A percentile compares a stretch with the other conserved stretches of the same genome.
Evolutionary conservation across 2,329 filamentous ascomycete species (phyloP).

Genomic region (Colletotrichum limetticola): DNA sequence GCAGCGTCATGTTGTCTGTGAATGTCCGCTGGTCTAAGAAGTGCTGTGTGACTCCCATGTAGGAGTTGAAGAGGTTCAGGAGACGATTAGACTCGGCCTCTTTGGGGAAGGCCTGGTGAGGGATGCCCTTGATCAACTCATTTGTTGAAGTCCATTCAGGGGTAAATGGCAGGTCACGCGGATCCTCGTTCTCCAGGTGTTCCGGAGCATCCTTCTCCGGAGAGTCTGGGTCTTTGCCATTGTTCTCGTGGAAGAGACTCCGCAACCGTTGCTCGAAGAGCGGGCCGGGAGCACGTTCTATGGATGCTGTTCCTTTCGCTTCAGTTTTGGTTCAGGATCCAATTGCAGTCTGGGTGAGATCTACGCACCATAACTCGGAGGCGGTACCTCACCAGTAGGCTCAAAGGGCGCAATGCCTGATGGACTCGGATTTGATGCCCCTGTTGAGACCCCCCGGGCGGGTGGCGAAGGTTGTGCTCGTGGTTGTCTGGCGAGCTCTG

Average conservation of each 20-base stretch:
- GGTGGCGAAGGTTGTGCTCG: not conserved
- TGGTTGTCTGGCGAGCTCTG: slow-evolving; percentile 24
- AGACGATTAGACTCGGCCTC: slow-evolving; percentile 38
- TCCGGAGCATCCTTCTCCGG: slow-evolving; percentile 19
- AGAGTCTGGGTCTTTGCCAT: slow-evolving; percentile 14
- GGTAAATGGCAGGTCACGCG: slow-evolving; percentile 18
- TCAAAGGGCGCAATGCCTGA: slow-evolving; percentile 28
- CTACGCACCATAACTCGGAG: slow-evolving; percentile 24
- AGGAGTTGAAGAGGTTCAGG: slow-evolving; percentile 39
- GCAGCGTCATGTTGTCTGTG: slow-evolving; percentile 38
- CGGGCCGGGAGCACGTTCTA: slow-evolving; percentile 28
- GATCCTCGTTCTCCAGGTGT: slow-evolving; percentile 13
- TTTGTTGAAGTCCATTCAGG: slow-evolving; percentile 32
- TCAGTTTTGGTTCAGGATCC: not conserved
- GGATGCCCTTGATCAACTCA: slow-evolving; percentile 29
- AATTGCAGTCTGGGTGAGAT: not conserved
- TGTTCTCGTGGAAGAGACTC: slow-evolving; percentile 28
- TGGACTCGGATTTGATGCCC: slow-evolving; percentile 20
- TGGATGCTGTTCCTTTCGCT: slow-evolving; percentile 5
- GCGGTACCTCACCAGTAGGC: slow-evolving; percentile 27
- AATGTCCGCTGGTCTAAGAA: slow-evolving; percentile 43
- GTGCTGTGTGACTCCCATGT: slow-evolving; percentile 43
- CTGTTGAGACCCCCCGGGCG: not conserved
- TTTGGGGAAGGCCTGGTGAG: slow-evolving; percentile 22
- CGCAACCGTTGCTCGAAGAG: slow-evolving; percentile 25